Percentiles rank a stretch among this genome's conserved stretches.
Conservation (phyloP, 352 stramenopile genomes). For the Nothophytophthora sp. region DNA sequence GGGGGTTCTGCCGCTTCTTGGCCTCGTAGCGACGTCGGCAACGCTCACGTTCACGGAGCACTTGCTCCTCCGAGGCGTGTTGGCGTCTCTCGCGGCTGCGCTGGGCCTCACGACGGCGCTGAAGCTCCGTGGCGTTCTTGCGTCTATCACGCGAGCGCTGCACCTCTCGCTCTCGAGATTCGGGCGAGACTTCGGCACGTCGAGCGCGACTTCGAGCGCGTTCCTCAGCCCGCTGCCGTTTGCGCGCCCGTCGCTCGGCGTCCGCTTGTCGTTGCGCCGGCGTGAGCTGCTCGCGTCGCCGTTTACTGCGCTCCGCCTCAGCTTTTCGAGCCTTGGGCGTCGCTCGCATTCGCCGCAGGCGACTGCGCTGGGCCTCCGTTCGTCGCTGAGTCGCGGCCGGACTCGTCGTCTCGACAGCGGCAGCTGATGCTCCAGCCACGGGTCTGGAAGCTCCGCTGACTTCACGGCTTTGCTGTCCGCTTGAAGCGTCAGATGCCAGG, state of each 20-base stretch:
- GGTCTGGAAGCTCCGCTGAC: background rate
- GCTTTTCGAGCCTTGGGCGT: constrained; percentile 46
- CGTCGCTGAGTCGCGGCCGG: constrained; percentile 18
- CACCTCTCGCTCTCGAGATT: constrained; percentile 50
- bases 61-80: constrained; percentile 66
- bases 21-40: constrained; percentile 66
- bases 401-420: background rate
- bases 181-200: constrained; percentile 44
- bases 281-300: constrained; percentile 61
- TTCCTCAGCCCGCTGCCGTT: constrained; percentile 54
- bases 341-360: constrained; percentile 45
- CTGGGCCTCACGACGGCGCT: constrained; percentile 61
- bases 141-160: constrained; percentile 61
- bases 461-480: background rate
- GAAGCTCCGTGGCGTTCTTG: constrained; percentile 63
- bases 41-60: constrained; percentile 58
- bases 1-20: constrained; percentile 45
- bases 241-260: constrained; percentile 59
- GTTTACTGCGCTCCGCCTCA: constrained; percentile 59
- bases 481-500: background rate
- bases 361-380: constrained; percentile 64
- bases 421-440: no score
- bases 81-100: constrained; percentile 53
- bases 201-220: constrained; percentile 47
- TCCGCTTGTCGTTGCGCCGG: constrained; percentile 66